Percentiles rank a stretch among this genome's conserved stretches.
phyloP scores from a whole-genome alignment of 108 stramenopile genomes.

The Nitzschia sp. region DNA sequence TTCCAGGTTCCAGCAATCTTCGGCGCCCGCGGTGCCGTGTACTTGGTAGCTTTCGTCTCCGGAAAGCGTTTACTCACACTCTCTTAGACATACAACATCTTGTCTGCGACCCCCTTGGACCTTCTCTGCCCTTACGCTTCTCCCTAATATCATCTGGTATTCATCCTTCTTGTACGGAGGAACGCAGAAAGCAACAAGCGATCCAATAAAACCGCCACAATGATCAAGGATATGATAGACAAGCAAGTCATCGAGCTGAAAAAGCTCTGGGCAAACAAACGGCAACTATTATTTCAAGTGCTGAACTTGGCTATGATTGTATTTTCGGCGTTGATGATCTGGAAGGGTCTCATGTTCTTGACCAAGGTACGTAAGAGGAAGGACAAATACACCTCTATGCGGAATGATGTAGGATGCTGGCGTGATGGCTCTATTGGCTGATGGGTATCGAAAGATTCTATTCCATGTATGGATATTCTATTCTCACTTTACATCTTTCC shows the following conservation, averaged over 20 bases:
- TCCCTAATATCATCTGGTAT: no score
- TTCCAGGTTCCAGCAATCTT: no score
- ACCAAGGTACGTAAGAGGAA: constrained; percentile 73
- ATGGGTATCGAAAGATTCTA: not conserved
- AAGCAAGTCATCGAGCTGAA: constrained; percentile 95
- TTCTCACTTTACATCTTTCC: not conserved
- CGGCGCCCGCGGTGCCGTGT: no score
- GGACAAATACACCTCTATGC: not conserved
- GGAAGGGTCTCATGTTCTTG: constrained; percentile 98
- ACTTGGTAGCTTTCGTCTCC: no score
- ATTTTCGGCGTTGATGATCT: constrained; percentile 99
- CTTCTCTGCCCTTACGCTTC: not conserved
- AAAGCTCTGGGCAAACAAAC: constrained; percentile 98
- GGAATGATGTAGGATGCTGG: not conserved
- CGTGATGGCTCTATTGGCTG: not conserved
- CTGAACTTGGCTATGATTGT: constrained; percentile 99
- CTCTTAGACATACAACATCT: no score
- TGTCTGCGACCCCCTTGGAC: no score
- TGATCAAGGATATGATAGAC: constrained; percentile 89
- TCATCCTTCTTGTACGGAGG: not conserved
- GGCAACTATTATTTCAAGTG: constrained; percentile 91
- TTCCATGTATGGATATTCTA: not conserved
- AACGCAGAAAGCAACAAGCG: not conserved
- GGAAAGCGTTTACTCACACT: no score
- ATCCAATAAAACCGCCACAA: constrained; percentile 15